These are phyloP conservation scores for Syzygium oleosum DNA, from an alignment of 345 rosid species.

Conservation along the genomic window DNA sequence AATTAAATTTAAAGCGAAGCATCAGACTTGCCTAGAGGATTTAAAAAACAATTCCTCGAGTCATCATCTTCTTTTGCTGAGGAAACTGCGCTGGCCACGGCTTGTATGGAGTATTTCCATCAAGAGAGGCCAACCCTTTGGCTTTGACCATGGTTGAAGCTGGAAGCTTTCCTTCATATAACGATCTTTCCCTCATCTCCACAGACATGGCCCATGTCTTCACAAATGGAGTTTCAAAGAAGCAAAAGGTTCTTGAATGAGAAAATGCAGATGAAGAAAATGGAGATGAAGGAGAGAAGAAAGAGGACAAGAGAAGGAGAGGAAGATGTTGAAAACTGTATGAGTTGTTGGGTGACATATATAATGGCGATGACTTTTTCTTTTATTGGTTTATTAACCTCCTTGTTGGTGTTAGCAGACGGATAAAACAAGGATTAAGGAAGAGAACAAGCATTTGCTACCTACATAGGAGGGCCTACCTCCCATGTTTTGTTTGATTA, in stretches of 20 bases:
- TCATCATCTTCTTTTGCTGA: neutral
- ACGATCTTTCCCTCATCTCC: constrained; percentile 1
- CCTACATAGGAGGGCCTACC: constrained; percentile 8
- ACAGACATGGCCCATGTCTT: neutral
- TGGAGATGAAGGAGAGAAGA: neutral
- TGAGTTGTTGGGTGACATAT: neutral
- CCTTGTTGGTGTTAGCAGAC: constrained; percentile 2
- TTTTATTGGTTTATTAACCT: neutral
- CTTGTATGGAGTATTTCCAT: neutral
- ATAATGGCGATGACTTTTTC: neutral
- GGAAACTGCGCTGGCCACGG: constrained; percentile 7
- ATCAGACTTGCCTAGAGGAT: constrained; percentile 59
- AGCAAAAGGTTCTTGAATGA: neutral
- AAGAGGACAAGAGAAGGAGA: neutral
- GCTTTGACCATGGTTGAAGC: neutral
- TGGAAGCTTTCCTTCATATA: constrained; percentile 1
- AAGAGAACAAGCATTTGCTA: neutral
- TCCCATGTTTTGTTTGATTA: neutral
- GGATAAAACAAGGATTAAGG: constrained; percentile 11
- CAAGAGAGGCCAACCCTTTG: neutral
- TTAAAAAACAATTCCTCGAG: neutral
- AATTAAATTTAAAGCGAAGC: constrained; percentile 37
- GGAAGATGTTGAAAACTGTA: neutral
- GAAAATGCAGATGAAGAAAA: neutral
- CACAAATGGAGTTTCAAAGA: neutral